These are phyloP conservation scores for Plasmodium vivax DNA, from an alignment of 169 alveolate species.

Conservation along the genomic window DNA sequence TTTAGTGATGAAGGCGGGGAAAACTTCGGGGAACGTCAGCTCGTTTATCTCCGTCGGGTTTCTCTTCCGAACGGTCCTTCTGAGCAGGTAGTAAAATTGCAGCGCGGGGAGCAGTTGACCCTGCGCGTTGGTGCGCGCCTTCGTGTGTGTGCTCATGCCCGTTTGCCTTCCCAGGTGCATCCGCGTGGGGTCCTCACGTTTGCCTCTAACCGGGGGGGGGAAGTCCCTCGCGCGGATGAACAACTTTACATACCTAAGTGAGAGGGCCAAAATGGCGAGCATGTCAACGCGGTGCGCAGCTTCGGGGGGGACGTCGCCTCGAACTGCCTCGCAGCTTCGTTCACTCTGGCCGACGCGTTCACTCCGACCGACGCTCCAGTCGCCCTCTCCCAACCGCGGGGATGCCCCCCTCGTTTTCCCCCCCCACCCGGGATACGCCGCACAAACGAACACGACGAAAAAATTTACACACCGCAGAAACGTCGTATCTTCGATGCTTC, in stretches of 20 bases:
- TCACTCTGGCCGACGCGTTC: background rate
- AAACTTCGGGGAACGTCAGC: background rate
- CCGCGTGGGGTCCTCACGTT: background rate
- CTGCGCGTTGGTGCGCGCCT: background rate
- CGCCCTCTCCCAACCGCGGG: background rate
- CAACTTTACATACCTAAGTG: slow-evolving; percentile 32
- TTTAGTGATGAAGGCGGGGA: slow-evolving; percentile 32
- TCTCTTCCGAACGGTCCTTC: slow-evolving; percentile 3
- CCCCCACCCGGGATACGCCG: background rate
- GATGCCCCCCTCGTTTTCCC: background rate
- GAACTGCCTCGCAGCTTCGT: background rate
- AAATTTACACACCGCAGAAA: background rate
- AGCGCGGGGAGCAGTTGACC: background rate
- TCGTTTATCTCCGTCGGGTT: slow-evolving; percentile 4
- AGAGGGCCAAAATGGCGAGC: background rate
- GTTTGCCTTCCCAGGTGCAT: background rate
- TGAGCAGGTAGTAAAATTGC: slow-evolving; percentile 44
- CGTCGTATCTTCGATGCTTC: background rate
- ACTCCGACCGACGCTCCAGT: background rate
- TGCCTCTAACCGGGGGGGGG: background rate
- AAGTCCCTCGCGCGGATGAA: background rate
- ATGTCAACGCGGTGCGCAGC: background rate
- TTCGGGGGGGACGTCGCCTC: background rate
- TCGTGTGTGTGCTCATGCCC: background rate
- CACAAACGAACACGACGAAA: background rate